A percentile compares a stretch with the other conserved stretches of the same genome.
Evolutionary conservation across 2,329 filamentous ascomycete species (phyloP).

Genomic region (Tolypocladium endophyticum): DNA sequence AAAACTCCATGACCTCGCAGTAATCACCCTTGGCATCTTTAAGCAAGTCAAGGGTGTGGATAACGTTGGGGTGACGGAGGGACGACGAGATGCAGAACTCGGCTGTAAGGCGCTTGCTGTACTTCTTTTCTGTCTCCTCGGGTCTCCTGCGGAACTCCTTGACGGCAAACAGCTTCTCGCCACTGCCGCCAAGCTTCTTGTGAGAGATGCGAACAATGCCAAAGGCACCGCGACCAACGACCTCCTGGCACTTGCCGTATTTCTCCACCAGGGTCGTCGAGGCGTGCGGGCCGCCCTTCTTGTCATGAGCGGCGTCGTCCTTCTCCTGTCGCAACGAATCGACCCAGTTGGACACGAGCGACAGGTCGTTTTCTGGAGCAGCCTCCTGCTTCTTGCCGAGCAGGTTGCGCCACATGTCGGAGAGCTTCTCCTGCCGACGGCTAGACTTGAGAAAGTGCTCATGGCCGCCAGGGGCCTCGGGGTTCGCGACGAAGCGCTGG

Average conservation of each 20-base stretch:
- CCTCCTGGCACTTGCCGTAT: slow-evolving; percentile 96
- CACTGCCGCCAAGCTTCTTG: slow-evolving; percentile 75
- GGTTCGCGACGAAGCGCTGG: slow-evolving; percentile 40
- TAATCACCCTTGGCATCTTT: slow-evolving; percentile 96
- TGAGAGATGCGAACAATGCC: slow-evolving; percentile 96
- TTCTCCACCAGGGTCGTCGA: slow-evolving; percentile 76
- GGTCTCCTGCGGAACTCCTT: slow-evolving; percentile 95
- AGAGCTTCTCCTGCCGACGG: slow-evolving; percentile 87
- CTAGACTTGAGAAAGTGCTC: slow-evolving; percentile 83
- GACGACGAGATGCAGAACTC: slow-evolving; percentile 99
- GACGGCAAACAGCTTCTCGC: slow-evolving; percentile 89
- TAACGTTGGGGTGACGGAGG: slow-evolving; percentile 92
- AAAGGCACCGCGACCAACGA: slow-evolving; percentile 92
- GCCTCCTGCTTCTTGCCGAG: slow-evolving; percentile 76
- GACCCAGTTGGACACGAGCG: slow-evolving; percentile 91
- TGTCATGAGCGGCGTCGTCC: slow-evolving; percentile 65
- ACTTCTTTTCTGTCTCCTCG: slow-evolving; percentile 92
- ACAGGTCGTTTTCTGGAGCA: slow-evolving; percentile 67
- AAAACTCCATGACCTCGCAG: slow-evolving; percentile 99
- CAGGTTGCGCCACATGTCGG: slow-evolving; percentile 80
- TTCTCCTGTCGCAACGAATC: slow-evolving; percentile 86
- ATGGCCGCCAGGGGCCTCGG: slow-evolving; percentile 57
- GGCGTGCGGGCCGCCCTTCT: slow-evolving; percentile 64
- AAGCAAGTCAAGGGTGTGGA: slow-evolving; percentile 89
- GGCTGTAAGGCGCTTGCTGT: slow-evolving; percentile 91